phyloP scores from a whole-genome alignment of 257 asterid species.

The Scutellaria galericulata region DNA sequence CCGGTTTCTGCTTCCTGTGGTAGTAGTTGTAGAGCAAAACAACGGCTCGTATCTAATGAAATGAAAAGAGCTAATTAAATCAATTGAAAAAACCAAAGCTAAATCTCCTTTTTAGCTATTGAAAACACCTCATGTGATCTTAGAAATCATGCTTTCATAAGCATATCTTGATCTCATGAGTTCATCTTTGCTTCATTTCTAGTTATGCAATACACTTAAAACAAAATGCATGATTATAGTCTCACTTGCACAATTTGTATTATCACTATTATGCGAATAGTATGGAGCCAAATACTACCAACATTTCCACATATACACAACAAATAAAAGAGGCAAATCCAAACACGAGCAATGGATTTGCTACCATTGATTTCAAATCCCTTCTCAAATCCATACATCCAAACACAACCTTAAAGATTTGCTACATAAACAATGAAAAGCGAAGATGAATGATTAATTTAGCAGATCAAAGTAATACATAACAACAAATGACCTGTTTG shows the following conservation, averaged over 20 bases:
- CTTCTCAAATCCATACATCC: background rate
- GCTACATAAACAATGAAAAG: background rate
- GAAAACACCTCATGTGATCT: background rate
- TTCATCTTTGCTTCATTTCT: background rate
- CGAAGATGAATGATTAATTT: constrained; percentile 3
- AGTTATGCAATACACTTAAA: too few species aligned
- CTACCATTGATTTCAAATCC: too few species aligned
- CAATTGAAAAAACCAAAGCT: background rate
- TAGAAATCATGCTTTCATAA: background rate
- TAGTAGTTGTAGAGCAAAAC: constrained; percentile 87
- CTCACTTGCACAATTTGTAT: too few species aligned
- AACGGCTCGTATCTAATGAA: constrained; percentile 71
- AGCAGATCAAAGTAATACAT: constrained; percentile 12
- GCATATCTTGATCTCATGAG: background rate
- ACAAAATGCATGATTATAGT: too few species aligned
- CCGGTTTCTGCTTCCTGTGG: constrained; percentile 58
- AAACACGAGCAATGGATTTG: too few species aligned
- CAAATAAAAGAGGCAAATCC: background rate
- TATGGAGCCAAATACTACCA: background rate
- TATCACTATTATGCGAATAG: background rate
- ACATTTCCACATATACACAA: background rate
- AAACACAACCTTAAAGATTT: too few species aligned
- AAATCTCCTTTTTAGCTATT: too few species aligned
- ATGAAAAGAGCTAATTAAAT: constrained; percentile 7
- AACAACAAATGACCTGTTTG: constrained; percentile 57